A percentile compares a stretch with the other conserved stretches of the same genome.
These are phyloP conservation scores for Microsporum canis DNA, from an alignment of 2,329 filamentous ascomycete genomes.

Conservation along the genomic window DNA sequence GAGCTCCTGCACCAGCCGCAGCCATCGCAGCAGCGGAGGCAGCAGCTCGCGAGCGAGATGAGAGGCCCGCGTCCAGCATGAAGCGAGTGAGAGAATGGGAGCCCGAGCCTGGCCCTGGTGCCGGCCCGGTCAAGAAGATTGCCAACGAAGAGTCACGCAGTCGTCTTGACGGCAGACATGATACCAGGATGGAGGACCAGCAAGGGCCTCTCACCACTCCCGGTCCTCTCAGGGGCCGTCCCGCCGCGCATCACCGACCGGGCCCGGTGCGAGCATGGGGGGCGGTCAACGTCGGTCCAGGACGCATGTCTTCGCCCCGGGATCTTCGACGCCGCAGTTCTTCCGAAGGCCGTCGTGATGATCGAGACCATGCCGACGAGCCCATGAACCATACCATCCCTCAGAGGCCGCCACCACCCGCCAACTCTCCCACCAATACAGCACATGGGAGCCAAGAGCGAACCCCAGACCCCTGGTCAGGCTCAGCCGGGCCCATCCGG, in stretches of 20 bases:
- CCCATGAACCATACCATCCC: constrained; percentile 72
- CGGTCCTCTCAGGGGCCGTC: background rate
- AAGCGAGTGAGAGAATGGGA: constrained; percentile 94
- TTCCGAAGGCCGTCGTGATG: constrained; percentile 51
- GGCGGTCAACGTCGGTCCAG: constrained; percentile 50
- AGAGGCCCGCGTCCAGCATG: constrained; percentile 63
- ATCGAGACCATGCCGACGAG: constrained; percentile 54
- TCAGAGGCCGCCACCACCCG: constrained; percentile 87
- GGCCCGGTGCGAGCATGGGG: background rate
- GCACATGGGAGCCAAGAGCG: constrained; percentile 43
- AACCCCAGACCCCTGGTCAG: constrained; percentile 12
- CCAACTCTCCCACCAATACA: constrained; percentile 46
- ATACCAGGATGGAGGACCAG: constrained; percentile 19
- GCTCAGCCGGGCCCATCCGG: constrained; percentile 14
- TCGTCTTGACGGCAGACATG: constrained; percentile 65
- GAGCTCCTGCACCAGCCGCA: constrained; percentile 55
- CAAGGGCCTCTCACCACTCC: constrained; percentile 33
- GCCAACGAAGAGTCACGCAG: constrained; percentile 79
- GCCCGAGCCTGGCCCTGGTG: constrained; percentile 48
- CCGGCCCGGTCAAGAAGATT: constrained; percentile 57
- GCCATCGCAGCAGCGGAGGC: constrained; percentile 58
- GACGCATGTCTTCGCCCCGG: constrained; percentile 51
- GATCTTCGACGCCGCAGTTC: constrained; percentile 66
- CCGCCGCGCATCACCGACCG: constrained; percentile 31
- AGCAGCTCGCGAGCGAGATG: constrained; percentile 54